Base-by-base conservation (phyloP, 441 rosid genomes). In the Pelargonium cotyledonis region DNA sequence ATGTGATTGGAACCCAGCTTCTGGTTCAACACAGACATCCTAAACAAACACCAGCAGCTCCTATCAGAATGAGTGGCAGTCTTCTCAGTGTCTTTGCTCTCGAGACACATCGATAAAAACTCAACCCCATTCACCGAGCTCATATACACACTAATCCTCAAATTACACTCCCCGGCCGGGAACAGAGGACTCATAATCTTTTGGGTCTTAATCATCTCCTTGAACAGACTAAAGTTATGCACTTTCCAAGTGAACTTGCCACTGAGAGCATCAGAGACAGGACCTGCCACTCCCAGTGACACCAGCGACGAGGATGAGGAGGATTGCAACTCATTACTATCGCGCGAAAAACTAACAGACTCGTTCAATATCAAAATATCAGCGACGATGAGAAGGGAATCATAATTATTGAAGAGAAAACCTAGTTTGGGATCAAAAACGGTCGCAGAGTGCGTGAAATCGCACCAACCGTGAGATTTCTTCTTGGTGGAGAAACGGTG, bases 381-480 rank as follows among this genome's bases (percentile, higher is more conserved):
- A 1, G 97, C 96, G 1, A 96, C 88, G 6, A 95, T 87, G 29
- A 89, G 83, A 71, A 95, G 80, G 0, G 95, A 81, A 55, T 92
- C 96, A n/a, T 80, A 86, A 61, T 40, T 65, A 51, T 85, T 88
- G 9, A 80, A 85, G 69, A 95, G 70, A 74, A 80, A 95, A 49
- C 99, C 99, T 83, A 81, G 73, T 84, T 87, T 92, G 35, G 98
- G 78, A 82, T 90, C 95, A 19, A 88, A 84, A 64, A 95, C 80
- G n/a, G 93, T 85, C 7, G 96, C 84, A 31, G 87, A 86, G 66
- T 93, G 93, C 5, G 97, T 87, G 80, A 95, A 95, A 84, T 95
- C 98, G 72, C 98, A 92, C 99, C 97, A 95, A 2, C 99, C 99
- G 73, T 95, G 98, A 8, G 98, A 92, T 78, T 92, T 90, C 85